These are phyloP conservation scores for Hygrocybe coccinea DNA, from an alignment of 768 basidiomycete species.

Conservation along the genomic window DNA sequence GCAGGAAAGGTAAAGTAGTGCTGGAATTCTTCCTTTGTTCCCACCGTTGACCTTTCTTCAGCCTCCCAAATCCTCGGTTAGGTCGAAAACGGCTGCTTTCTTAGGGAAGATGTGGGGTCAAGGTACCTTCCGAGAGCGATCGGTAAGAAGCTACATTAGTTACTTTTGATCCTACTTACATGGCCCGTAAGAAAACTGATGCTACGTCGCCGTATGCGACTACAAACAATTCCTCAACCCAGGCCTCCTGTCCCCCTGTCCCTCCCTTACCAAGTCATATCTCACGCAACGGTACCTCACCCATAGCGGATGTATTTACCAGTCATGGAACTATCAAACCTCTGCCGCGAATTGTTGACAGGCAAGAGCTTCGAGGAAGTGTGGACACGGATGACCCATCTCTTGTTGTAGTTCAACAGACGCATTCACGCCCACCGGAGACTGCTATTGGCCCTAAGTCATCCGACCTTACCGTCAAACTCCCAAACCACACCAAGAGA, in stretches of 20 bases:
- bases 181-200: constrained; percentile 50
- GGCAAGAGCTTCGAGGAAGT: constrained; percentile 32
- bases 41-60: constrained; percentile 6
- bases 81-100: constrained; percentile 77
- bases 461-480: constrained; percentile 19
- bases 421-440: constrained; percentile 23
- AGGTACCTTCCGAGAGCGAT: constrained; percentile 59
- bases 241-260: constrained; percentile 46
- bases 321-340: constrained; percentile 48
- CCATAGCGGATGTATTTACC: constrained; percentile 50
- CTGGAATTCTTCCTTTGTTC: constrained; percentile 8
- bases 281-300: constrained; percentile 33
- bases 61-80: constrained; percentile 58
- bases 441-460: constrained; percentile 25
- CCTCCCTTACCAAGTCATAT: constrained; percentile 47
- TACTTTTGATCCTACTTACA: constrained; percentile 12
- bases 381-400: constrained; percentile 51
- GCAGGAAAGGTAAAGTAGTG: constrained; percentile 44
- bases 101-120: constrained; percentile 76
- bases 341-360: constrained; percentile 53
- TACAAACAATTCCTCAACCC: constrained; percentile 34
- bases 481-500: constrained; percentile 39
- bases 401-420: constrained; percentile 51
- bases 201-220: constrained; percentile 38
- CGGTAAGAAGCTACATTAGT: constrained; percentile 40